Base-by-base conservation (phyloP, 2,329 filamentous ascomycete species). In the Paecilomyces sp. region DNA sequence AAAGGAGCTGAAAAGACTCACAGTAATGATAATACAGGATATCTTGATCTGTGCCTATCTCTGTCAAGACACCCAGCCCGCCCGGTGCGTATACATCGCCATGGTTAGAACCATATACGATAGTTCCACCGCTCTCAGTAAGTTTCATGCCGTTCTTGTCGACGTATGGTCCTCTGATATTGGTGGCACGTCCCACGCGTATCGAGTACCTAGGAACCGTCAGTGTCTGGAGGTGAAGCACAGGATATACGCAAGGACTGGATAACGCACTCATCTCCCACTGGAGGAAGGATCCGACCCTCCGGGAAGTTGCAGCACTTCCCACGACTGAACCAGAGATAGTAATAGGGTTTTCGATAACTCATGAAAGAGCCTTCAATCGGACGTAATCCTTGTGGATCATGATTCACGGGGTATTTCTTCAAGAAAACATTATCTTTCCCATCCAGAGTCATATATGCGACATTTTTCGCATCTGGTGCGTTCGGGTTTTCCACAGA, bases 11-110 rank as follows among this genome's bases (percentile, higher is more conserved):
- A 51, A 41, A 3, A n/a, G 18, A 65, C 71, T 55, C 57, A 73
- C 71, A 60, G 47, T 75, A 77, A 63, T 77, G 74, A 62, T 74
- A 77, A 41, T 75, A 77, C 12, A 77, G 62, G 41, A 75, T 65
- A 62, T 77, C 75, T 15, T 65, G 64, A 4, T 55, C 57, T 9
- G 62, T 65, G 6, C 56, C 62, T 53, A 66, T 67, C 18, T 62
- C 68, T 6, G 65, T 41, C 57, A 76, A 54, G 2, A 76, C 65
- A 0, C 75, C 74, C 52, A 71, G 15, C 1, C 75, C 75, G 22
- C 74, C 75, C 22, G 74, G 74, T 2, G 75, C 74, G 66, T 75
- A 76, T 1, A 75, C 72, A 5, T 66, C 56, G 11, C 70, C 71
- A 58, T 75, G 70, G 55, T 76, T 77, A 1, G 74, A 75, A 2